Evolutionary conservation across 2,329 filamentous ascomycete species (phyloP), one percentile per base, ranked within the genome.

Genomic region (Penicillium sp.): DNA sequence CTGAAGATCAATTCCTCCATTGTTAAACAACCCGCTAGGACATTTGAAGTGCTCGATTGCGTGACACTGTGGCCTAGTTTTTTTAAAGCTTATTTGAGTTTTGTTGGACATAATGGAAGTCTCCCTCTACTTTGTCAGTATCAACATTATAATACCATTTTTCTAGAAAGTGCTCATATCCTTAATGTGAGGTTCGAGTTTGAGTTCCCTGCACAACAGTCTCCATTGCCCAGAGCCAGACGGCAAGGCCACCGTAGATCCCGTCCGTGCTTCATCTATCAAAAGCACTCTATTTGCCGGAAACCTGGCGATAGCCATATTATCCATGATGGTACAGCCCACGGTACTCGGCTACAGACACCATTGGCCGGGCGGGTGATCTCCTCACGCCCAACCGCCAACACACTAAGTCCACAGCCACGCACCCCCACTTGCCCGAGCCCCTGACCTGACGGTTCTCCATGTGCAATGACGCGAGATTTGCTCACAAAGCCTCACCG

Each of bases 381-480:
- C 45, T 34, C 51, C 54, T 57, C 61, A 57, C 49, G 59, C 61
- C 61, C 59, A 39, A 43, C 43, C 39, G 35, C 47, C 45, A 48
- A 43, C 54, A 58, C 37, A 42, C 6, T 0, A 7, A 57, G 56
- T 20, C 52, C 59, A 39, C 25, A 43, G 31, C 58, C 31, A 14
- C 50, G 28, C 45, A 35, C 37, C 22, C 49, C 61, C 59, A 28
- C 25, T 7, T 22, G 22, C 22, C 22, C 22, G 22, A 22, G 22
- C 22, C 22, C 22, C 20, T 20, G 20, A 31, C 31, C 31, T 31
- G 31, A 31, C 31, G 8, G 31, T 31, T 37, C 48, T 25, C 25
- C 37, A 58, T 63, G 62, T 58, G 45, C 55, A 52, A 60, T 64
- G 62, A 64, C 60, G 55, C 57, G 34, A 57, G 31, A 4, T 38